Conservation (phyloP, 257 asterid species). For the Petrea volubilis region DNA sequence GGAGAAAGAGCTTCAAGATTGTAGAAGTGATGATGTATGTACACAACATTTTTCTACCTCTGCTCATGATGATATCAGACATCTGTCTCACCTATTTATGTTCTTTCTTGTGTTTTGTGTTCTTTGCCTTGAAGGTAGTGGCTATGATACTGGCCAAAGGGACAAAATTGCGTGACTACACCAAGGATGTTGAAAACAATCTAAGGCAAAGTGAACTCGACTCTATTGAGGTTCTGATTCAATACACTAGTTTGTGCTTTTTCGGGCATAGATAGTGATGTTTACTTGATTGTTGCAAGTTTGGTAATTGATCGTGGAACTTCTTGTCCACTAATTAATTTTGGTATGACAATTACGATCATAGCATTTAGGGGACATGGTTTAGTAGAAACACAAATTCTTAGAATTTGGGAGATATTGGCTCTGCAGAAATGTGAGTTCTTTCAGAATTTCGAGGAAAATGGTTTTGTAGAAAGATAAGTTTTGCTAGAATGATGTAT, state of each 20-base stretch:
- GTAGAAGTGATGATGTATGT: slow-evolving; percentile 88
- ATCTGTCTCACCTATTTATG: neutral
- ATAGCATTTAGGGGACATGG: neutral
- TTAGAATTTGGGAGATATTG: too few relatives aligned
- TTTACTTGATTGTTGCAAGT: slow-evolving; percentile 6
- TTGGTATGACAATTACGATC: neutral
- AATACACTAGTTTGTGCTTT: slow-evolving; percentile 5
- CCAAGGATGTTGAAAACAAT: slow-evolving; percentile 93
- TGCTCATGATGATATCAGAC: slow-evolving; percentile 1
- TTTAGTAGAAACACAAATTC: neutral
- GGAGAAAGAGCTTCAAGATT: slow-evolving; percentile 90
- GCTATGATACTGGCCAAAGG: slow-evolving; percentile 91
- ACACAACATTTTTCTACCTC: neutral
- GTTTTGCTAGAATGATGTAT: neutral
- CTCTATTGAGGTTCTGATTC: slow-evolving; percentile 80
- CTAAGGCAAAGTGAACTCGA: slow-evolving; percentile 84
- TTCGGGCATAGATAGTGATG: slow-evolving; percentile 16
- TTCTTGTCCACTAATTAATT: neutral
- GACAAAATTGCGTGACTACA: slow-evolving; percentile 76
- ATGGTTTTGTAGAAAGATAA: neutral
- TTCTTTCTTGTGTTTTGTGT: slow-evolving; percentile 17
- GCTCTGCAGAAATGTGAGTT: too few relatives aligned
- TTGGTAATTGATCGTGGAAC: neutral
- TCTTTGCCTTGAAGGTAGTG: slow-evolving; percentile 62
- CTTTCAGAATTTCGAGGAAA: slow-evolving; percentile 7